A percentile compares a stretch with the other conserved stretches of the same genome.
Evolutionary conservation across 164 flowering plant species (phyloP).

Genomic region (Chimonanthus salicifolius): DNA sequence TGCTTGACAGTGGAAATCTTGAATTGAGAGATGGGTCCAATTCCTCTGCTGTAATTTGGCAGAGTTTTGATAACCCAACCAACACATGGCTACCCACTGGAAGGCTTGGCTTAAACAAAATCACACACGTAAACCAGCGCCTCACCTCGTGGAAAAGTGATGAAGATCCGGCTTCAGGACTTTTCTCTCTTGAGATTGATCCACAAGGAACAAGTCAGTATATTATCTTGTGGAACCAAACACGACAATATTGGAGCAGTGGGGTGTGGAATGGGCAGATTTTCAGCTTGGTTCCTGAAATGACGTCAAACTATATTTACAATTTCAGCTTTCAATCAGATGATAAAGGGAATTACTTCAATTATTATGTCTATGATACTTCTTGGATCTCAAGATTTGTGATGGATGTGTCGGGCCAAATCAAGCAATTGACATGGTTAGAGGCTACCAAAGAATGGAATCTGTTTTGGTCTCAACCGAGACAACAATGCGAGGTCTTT

Average conservation of each 20-base stretch:
- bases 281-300: not conserved
- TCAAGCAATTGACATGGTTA: constrained; percentile 18
- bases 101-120: constrained; percentile 9
- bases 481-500: constrained; percentile 11
- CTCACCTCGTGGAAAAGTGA: constrained; percentile 14
- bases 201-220: too few relatives aligned
- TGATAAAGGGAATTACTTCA: constrained; percentile 14
- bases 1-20: constrained; percentile 26
- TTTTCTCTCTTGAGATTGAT: constrained; percentile 7
- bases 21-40: constrained; percentile 17
- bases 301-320: too few relatives aligned
- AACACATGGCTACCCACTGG: constrained; percentile 16
- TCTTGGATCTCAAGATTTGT: constrained; percentile 15
- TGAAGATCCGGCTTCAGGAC: constrained; percentile 18
- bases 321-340: not conserved
- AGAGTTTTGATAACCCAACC: constrained; percentile 19
- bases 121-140: constrained; percentile 2
- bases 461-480: constrained; percentile 24
- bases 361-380: constrained; percentile 1
- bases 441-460: constrained; percentile 1
- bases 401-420: constrained; percentile 22
- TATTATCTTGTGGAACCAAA: constrained; percentile 11
- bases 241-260: constrained; percentile 12
- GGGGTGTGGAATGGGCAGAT: constrained; percentile 12
- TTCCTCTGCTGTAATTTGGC: constrained; percentile 9